phyloP scores from a whole-genome alignment of 2,329 filamentous ascomycete species.

The Fonsecaea pedrosoi region DNA sequence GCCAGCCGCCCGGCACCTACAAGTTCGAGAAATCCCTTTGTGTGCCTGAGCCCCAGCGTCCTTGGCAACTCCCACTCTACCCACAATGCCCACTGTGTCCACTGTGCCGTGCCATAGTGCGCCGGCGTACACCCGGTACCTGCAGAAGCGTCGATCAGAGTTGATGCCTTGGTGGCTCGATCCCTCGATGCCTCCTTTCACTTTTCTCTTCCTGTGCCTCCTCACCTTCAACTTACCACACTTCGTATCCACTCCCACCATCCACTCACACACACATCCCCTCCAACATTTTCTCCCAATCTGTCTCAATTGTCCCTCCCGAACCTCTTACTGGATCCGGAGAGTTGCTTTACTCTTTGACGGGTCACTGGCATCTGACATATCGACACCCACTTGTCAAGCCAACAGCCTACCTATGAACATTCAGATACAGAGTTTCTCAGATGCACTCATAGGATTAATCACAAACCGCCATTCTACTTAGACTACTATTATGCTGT shows the following conservation, averaged over 20 bases:
- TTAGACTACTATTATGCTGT: background rate
- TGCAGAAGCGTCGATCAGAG: constrained; percentile 27
- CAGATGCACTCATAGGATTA: background rate
- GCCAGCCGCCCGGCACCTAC: constrained; percentile 17
- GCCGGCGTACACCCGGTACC: constrained; percentile 14
- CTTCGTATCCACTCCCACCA: background rate
- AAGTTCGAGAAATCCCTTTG: constrained; percentile 2
- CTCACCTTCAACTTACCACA: background rate
- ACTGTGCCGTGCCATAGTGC: background rate
- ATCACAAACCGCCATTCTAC: background rate
- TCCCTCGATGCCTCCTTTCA: background rate
- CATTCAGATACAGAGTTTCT: background rate
- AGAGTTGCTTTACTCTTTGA: background rate
- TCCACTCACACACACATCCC: constrained; percentile 1
- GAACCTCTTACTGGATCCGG: background rate
- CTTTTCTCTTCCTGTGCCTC: no score
- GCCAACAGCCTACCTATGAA: background rate
- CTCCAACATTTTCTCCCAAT: constrained; percentile 19
- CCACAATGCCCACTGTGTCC: background rate
- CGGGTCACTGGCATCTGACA: constrained; percentile 16
- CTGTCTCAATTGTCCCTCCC: constrained; percentile 11
- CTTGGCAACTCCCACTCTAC: constrained; percentile 3
- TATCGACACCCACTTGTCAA: background rate
- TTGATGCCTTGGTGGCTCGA: background rate
- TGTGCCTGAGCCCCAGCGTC: background rate